Evolutionary conservation across 495 filamentous ascomycete genomes (phyloP).

Genomic region (Daldinia loculata): DNA sequence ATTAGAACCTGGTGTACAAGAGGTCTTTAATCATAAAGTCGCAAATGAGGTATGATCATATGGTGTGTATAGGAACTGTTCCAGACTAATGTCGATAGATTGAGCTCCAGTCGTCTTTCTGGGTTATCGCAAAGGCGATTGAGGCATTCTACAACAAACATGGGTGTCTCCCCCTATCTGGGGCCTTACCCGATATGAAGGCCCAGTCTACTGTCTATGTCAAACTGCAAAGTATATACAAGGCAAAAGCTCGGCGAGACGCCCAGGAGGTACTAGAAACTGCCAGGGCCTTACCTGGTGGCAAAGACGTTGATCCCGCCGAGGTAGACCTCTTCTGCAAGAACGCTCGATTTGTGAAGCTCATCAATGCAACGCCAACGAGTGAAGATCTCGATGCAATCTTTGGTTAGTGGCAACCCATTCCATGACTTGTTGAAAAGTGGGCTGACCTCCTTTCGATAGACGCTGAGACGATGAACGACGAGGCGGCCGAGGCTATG

Average conservation of each 20-base stretch:
- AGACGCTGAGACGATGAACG: constrained; percentile 50
- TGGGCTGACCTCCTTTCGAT: constrained; percentile 26
- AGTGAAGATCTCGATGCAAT: constrained; percentile 41
- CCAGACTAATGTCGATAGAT: constrained; percentile 43
- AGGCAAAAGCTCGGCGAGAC: constrained; percentile 83
- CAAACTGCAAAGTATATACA: constrained; percentile 92
- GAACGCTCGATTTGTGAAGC: constrained; percentile 90
- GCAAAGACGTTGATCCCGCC: constrained; percentile 67
- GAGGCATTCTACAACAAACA: constrained; percentile 75
- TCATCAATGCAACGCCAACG: constrained; percentile 65
- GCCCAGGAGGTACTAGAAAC: constrained; percentile 75
- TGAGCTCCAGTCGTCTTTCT: constrained; percentile 70
- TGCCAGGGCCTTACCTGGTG: constrained; percentile 67
- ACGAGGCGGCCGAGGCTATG: constrained; percentile 54
- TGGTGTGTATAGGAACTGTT: constrained; percentile 28
- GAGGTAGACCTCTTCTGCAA: constrained; percentile 96
- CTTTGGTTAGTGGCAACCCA: constrained; percentile 37
- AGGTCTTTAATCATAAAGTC: constrained; percentile 75
- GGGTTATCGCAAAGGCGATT: constrained; percentile 88
- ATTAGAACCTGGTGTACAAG: constrained; percentile 71
- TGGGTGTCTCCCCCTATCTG: constrained; percentile 79
- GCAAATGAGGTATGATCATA: constrained; percentile 52
- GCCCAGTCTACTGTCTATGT: constrained; percentile 92
- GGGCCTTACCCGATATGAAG: constrained; percentile 97
- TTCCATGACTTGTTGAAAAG: constrained; percentile 8